phyloP scores from a whole-genome alignment of 768 basidiomycete genomes.

The Heimioporus sp. region DNA sequence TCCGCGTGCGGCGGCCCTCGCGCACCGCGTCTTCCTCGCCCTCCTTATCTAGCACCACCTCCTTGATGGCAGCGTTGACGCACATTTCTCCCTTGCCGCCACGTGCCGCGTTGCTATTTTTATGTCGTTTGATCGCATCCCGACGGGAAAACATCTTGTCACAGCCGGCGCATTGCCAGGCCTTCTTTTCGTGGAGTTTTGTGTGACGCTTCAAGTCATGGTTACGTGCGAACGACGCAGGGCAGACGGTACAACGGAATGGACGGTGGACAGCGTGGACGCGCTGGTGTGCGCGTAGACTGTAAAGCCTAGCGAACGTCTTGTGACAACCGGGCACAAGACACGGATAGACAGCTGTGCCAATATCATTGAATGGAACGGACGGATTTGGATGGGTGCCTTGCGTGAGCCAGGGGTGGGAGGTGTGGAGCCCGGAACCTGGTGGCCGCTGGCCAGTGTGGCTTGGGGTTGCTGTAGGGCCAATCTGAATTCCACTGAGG shows the following conservation, averaged over 20 bases:
- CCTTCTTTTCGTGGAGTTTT: slow-evolving; percentile 67
- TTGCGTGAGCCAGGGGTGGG: slow-evolving; percentile 30
- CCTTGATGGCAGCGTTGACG: slow-evolving; percentile 55
- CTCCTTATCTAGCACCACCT: slow-evolving; percentile 50
- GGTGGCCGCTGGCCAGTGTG: slow-evolving; percentile 25
- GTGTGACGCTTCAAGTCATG: slow-evolving; percentile 81
- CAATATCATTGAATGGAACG: slow-evolving; percentile 47
- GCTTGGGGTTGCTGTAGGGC: slow-evolving; percentile 32
- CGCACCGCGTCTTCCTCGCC: slow-evolving; percentile 39
- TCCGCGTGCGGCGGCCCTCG: slow-evolving; percentile 58
- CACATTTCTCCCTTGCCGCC: slow-evolving; percentile 54
- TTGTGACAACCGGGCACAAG: slow-evolving; percentile 62
- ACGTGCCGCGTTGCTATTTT: slow-evolving; percentile 53
- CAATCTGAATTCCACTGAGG: slow-evolving; percentile 73
- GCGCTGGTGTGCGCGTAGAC: slow-evolving; percentile 69
- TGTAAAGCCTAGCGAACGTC: slow-evolving; percentile 66
- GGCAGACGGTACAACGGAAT: slow-evolving; percentile 60
- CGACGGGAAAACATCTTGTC: slow-evolving; percentile 72
- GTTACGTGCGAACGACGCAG: slow-evolving; percentile 75
- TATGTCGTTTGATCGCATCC: slow-evolving; percentile 79
- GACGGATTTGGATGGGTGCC: slow-evolving; percentile 19
- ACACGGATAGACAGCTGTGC: slow-evolving; percentile 80
- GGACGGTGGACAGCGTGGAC: slow-evolving; percentile 64
- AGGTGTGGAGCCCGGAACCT: slow-evolving; percentile 33
- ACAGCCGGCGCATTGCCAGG: slow-evolving; percentile 74